Conservation (phyloP, 805 yeast genomes). For the Cyberlindnera mrakii region DNA sequence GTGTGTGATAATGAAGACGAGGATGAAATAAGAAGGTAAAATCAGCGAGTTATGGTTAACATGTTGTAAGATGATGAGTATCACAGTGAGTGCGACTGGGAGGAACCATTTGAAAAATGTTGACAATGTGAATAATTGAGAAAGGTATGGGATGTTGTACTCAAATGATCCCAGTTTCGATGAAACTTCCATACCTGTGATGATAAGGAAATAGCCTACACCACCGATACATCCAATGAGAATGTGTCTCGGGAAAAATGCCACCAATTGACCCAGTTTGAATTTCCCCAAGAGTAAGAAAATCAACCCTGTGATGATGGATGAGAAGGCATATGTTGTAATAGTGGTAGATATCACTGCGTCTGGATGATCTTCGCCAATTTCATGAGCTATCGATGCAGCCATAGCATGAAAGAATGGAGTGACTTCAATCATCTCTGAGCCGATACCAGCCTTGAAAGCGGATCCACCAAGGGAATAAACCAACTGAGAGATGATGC, state of each 20-base stretch:
- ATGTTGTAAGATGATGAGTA: conserved; percentile 59
- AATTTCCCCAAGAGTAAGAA: conserved; percentile 75
- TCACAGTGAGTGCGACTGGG: conserved; percentile 59
- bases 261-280: conserved; percentile 78
- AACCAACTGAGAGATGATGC: conserved; percentile 83
- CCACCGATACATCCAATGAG: conserved; percentile 98
- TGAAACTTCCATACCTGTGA: conserved; percentile 90
- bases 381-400: conserved; percentile 48
- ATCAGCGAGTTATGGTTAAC: conserved; percentile 59
- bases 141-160: conserved; percentile 54
- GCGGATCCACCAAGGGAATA: conserved; percentile 89
- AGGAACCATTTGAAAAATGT: conserved; percentile 60
- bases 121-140: conserved; percentile 35
- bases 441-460: conserved; percentile 87
- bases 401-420: conserved; percentile 98
- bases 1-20: conserved; percentile 67
- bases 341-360: conserved; percentile 80
- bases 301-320: conserved; percentile 80
- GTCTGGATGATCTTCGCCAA: conserved; percentile 44
- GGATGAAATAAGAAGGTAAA: conserved; percentile 75
- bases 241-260: conserved; percentile 94
- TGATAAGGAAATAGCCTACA: conserved; percentile 86
- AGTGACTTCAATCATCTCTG: conserved; percentile 98
- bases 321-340: conserved; percentile 74
- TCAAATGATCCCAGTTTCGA: conserved; percentile 69